These are phyloP conservation scores for Ceratobasidium theobromae DNA, from an alignment of 1,284 basidiomycete species.

Conservation along the genomic window DNA sequence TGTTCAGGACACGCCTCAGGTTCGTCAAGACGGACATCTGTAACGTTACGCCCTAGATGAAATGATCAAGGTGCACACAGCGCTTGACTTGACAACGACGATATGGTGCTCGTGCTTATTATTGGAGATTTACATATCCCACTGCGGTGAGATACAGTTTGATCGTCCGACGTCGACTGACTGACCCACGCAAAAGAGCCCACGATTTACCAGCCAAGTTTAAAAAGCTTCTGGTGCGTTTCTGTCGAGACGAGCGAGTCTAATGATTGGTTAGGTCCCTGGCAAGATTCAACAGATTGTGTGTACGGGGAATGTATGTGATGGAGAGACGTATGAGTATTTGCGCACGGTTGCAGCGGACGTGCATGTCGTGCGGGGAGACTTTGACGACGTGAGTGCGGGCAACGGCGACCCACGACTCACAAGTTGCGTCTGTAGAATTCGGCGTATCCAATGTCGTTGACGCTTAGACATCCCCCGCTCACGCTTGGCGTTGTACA, in stretches of 20 bases:
- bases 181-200: conserved; percentile 45
- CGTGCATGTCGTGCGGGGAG: conserved; percentile 88
- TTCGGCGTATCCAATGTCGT: conserved; percentile 75
- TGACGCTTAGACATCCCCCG: conserved; percentile 82
- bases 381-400: conserved; percentile 91
- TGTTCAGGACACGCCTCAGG: too few species aligned
- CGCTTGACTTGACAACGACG: neutral
- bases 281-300: conserved; percentile 99
- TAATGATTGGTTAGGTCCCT: conserved; percentile 52
- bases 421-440: too few species aligned
- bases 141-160: conserved; percentile 50
- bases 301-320: conserved; percentile 97
- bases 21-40: neutral
- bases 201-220: conserved; percentile 95
- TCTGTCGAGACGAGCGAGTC: neutral
- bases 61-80: too few species aligned
- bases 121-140: conserved; percentile 96
- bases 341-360: conserved; percentile 96
- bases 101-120: conserved; percentile 84
- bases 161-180: neutral
- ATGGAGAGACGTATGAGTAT: conserved; percentile 96
- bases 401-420: too few species aligned
- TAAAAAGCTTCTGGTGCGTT: conserved; percentile 83
- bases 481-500: conserved; percentile 92
- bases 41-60: too few species aligned